Conservation (phyloP, 2,329 filamentous ascomycete species). For the Penicillium sp. region DNA sequence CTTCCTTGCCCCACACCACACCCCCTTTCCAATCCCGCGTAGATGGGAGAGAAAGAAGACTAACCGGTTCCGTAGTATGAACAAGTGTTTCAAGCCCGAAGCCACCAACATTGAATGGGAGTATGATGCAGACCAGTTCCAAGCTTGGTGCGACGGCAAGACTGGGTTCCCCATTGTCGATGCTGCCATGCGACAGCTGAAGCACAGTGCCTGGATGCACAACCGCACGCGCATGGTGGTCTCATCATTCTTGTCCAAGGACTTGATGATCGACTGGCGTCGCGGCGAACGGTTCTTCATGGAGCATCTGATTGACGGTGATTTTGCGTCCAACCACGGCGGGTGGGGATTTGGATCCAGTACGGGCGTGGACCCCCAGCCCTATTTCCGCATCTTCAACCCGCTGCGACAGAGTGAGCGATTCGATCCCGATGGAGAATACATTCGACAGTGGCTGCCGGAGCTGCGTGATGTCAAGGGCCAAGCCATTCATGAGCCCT, state of each 20-base stretch:
- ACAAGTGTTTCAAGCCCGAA: constrained; percentile 79
- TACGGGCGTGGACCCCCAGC: constrained; percentile 80
- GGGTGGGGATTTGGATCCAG: constrained; percentile 69
- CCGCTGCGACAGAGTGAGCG: constrained; percentile 82
- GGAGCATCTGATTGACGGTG: constrained; percentile 76
- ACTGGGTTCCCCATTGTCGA: constrained; percentile 86
- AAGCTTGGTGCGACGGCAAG: constrained; percentile 71
- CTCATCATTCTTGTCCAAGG: constrained; percentile 78
- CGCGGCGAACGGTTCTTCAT: constrained; percentile 82
- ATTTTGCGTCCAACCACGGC: constrained; percentile 77
- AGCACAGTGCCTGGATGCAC: constrained; percentile 74
- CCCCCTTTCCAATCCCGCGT: too few species aligned
- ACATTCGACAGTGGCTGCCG: constrained; percentile 80
- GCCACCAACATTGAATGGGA: constrained; percentile 84
- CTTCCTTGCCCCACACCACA: too few species aligned
- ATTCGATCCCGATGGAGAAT: constrained; percentile 77
- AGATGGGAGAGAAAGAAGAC: background rate
- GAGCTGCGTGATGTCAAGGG: constrained; percentile 68
- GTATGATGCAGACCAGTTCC: constrained; percentile 69
- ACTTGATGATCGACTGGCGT: constrained; percentile 81
- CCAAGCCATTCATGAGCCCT: constrained; percentile 80
- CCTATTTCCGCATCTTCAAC: constrained; percentile 91
- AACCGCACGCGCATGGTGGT: constrained; percentile 85
- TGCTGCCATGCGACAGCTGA: constrained; percentile 80
- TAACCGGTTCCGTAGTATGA: constrained; percentile 57